phyloP scores from a whole-genome alignment of 2,329 filamentous ascomycete species.

The Tolypocladium album region DNA sequence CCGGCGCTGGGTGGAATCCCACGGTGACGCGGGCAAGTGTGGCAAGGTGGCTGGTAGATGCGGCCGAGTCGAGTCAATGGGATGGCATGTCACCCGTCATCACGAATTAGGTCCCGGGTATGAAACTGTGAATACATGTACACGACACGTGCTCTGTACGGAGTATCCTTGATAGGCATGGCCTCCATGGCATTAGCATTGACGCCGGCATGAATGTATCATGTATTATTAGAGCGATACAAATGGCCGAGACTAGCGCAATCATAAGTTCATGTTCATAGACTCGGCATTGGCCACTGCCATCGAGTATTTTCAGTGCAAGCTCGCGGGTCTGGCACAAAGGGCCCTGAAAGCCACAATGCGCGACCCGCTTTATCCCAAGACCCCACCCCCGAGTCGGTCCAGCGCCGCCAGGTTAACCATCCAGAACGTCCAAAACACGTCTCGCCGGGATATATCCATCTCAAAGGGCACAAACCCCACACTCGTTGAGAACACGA shows the following conservation, averaged over 20 bases:
- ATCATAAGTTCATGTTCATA: background rate
- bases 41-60: constrained; percentile 33
- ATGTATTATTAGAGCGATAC: background rate
- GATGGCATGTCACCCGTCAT: constrained; percentile 34
- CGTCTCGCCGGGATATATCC: background rate
- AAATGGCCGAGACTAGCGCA: background rate
- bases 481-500: background rate
- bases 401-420: background rate
- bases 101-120: constrained; percentile 7
- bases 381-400: background rate
- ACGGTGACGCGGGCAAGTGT: constrained; percentile 26
- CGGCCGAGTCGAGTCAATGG: constrained; percentile 28
- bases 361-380: background rate
- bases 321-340: background rate
- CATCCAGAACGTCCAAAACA: background rate
- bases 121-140: background rate
- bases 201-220: background rate
- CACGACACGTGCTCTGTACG: too few relatives aligned
- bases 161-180: background rate
- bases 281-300: constrained; percentile 16
- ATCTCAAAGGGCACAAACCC: background rate
- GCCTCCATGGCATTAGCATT: background rate
- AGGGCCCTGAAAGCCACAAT: background rate
- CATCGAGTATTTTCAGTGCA: background rate
- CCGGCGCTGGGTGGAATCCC: constrained; percentile 28